A percentile compares a stretch with the other conserved stretches of the same genome.
phyloP scores from a whole-genome alignment of 768 basidiomycete species.

The Flagelloscypha sp. region DNA sequence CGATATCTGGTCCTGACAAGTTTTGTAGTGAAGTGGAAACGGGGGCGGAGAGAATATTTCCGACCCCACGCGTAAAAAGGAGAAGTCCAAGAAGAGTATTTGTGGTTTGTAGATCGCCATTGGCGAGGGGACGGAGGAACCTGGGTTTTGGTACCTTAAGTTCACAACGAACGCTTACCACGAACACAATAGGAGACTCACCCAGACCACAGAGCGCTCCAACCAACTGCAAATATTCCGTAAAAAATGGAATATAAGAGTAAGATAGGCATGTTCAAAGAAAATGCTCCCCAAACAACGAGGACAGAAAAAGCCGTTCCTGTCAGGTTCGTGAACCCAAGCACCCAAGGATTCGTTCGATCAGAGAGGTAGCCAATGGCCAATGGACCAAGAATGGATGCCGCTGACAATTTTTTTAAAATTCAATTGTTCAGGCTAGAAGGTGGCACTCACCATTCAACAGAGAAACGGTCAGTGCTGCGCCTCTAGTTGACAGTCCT shows the following conservation, averaged over 20 bases:
- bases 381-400: slow-evolving; percentile 17
- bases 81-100: slow-evolving; percentile 19
- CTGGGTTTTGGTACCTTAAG: slow-evolving; percentile 21
- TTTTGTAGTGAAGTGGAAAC: slow-evolving; percentile 13
- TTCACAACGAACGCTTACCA: slow-evolving; percentile 15
- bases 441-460: slow-evolving; percentile 15
- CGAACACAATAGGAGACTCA: slow-evolving; percentile 17
- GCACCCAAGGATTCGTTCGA: slow-evolving; percentile 15
- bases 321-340: slow-evolving; percentile 14
- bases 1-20: too few relatives aligned
- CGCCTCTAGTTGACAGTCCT: slow-evolving; percentile 8
- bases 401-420: slow-evolving; percentile 6
- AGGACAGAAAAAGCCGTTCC: slow-evolving; percentile 19
- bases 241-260: slow-evolving; percentile 20
- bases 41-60: slow-evolving; percentile 23
- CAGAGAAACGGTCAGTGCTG: slow-evolving; percentile 15
- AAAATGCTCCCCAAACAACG: slow-evolving; percentile 22
- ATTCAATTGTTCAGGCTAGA: slow-evolving; percentile 3
- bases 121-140: slow-evolving; percentile 17
- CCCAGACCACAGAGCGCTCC: slow-evolving; percentile 22
- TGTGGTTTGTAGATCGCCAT: slow-evolving; percentile 19
- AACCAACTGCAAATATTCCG: slow-evolving; percentile 23
- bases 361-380: slow-evolving; percentile 18
- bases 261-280: slow-evolving; percentile 16
- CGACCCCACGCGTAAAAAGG: slow-evolving; percentile 20